phyloP scores from a whole-genome alignment of 495 filamentous ascomycete species.

The Penicillium cataractarum region DNA sequence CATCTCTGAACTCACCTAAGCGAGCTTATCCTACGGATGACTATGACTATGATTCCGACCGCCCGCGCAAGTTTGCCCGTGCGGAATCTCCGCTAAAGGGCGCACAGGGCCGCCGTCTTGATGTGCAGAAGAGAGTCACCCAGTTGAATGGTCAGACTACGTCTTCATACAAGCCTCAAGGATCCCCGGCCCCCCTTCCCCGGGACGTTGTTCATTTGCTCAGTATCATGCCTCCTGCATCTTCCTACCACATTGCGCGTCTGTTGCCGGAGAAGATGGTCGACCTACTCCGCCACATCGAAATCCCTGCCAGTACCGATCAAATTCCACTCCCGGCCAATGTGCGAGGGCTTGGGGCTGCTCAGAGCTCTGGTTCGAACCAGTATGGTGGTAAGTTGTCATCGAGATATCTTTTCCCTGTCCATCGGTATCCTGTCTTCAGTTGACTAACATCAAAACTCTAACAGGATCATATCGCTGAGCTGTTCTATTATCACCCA shows the following conservation, averaged over 20 bases:
- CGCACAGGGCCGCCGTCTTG: slow-evolving; percentile 76
- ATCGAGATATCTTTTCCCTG: too few relatives aligned
- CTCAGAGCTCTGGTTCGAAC: slow-evolving; percentile 30
- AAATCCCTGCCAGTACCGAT: slow-evolving; percentile 61
- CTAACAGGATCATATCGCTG: slow-evolving; percentile 40
- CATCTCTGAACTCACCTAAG: slow-evolving; percentile 73
- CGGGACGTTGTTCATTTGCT: slow-evolving; percentile 80
- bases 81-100: slow-evolving; percentile 88
- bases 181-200: slow-evolving; percentile 62
- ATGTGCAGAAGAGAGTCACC: slow-evolving; percentile 68
- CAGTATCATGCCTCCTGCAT: slow-evolving; percentile 77
- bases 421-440: not conserved
- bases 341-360: slow-evolving; percentile 33
- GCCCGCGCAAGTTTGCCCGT: slow-evolving; percentile 79
- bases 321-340: slow-evolving; percentile 48
- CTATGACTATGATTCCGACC: slow-evolving; percentile 65
- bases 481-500: slow-evolving; percentile 1
- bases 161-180: slow-evolving; percentile 46
- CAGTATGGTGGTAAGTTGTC: slow-evolving; percentile 43
- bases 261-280: slow-evolving; percentile 76
- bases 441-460: slow-evolving; percentile 6
- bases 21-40: slow-evolving; percentile 71
- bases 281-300: slow-evolving; percentile 66
- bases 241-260: slow-evolving; percentile 65
- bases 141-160: slow-evolving; percentile 40